Base-by-base conservation (phyloP, 306 rosid genomes). In the Urtica urens region DNA sequence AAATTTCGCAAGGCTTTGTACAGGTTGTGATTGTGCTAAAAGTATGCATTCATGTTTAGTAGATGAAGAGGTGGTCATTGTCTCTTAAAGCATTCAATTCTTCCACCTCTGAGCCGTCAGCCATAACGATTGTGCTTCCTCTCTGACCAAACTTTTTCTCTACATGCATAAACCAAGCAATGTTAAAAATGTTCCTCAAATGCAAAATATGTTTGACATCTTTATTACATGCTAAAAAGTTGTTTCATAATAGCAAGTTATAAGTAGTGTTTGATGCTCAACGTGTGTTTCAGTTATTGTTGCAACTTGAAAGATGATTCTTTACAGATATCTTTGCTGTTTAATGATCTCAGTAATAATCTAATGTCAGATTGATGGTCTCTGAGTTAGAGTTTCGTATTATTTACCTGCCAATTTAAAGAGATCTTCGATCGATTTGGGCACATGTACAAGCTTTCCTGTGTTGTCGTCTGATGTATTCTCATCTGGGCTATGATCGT, bases 61-160 rank as follows among this genome's bases (percentile, higher is more conserved):
- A 47, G 62, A 88, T 74, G 49, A 71, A 79, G 47, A 90, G 60
- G 38, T 60, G 80, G 23, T 79, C 95, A 15, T 80, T 65, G 48
- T 88, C 93, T 71, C 95, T 68, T 62, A 84, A 58, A 35, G 69
- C 75, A 41, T 59, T 50, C 62, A 90, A 34, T 43, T 79, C 82
- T 61, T 90, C 87, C 33, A 84, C 81, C 70, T 59, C 78, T 27
- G 95, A 74, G 63, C 86, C 76, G 26, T 84, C 86, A 6, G 70
- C 77, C 95, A 81, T 76, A 30, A 78, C 55, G 59, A 84, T 59
- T 33, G 41, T 76, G 79, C 79, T 67, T 67, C 83, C 82, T 59
- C 76, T 58, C 75, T 72, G 70, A 10, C 78, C 84, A 22, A 84
- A 72, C 60, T 67, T 84, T 55, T 57, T 76, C 84, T 78, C 93